These are phyloP conservation scores for Flaveria floridana DNA, from an alignment of 140 eudicot species.

Conservation along the genomic window DNA sequence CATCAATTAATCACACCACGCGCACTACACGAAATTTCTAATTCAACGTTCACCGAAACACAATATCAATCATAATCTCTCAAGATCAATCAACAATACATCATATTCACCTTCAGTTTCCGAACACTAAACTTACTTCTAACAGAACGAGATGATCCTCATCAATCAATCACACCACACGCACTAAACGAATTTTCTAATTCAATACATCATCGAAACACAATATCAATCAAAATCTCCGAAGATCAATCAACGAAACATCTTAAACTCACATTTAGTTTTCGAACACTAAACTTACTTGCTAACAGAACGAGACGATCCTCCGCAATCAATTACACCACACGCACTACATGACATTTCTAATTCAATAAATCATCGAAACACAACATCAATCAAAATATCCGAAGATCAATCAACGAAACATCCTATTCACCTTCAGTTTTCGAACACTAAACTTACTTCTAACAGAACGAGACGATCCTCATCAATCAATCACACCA, in stretches of 20 bases:
- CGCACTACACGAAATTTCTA: not conserved
- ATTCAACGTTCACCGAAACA: not conserved
- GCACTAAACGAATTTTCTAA: not conserved
- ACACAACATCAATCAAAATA: not conserved
- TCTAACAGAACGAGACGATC: not conserved
- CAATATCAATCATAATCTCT: not conserved
- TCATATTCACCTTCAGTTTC: not conserved
- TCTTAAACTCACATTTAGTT: not conserved
- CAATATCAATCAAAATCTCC: no score
- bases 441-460: not conserved
- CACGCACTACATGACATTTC: not conserved
- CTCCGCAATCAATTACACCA: not conserved
- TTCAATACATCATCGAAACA: not conserved
- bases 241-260: not conserved
- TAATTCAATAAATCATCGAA: not conserved
- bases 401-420: not conserved
- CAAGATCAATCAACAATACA: not conserved
- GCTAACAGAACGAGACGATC: conserved; percentile 27
- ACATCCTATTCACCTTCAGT: not conserved
- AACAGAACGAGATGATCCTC: not conserved
- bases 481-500: not conserved
- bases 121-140: not conserved
- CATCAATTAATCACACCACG: not conserved
- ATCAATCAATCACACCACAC: not conserved
- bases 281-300: conserved; percentile 27